These are phyloP conservation scores for Gossypium thurberi DNA, from an alignment of 345 rosid species.

Conservation along the genomic window DNA sequence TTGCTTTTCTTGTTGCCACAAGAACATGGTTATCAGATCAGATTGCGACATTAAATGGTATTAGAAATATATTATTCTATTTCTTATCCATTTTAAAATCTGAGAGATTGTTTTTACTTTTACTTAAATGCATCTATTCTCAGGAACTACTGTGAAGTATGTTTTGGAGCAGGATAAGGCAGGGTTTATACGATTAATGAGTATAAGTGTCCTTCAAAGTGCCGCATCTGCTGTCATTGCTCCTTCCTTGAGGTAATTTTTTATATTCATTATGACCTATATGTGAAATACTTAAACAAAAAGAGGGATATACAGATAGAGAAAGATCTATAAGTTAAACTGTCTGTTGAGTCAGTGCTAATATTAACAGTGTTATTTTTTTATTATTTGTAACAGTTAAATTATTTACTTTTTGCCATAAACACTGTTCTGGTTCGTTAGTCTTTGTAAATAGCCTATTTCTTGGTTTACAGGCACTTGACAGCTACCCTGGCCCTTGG, in stretches of 20 bases:
- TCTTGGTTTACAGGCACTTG: conserved; percentile 56
- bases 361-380: not conserved
- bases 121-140: conserved; percentile 16
- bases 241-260: conserved; percentile 73
- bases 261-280: not conserved
- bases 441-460: not conserved
- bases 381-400: not conserved
- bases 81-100: conserved; percentile 11
- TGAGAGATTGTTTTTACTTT: conserved; percentile 11
- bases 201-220: conserved; percentile 88
- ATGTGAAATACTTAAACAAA: not conserved
- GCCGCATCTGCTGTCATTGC: conserved; percentile 88
- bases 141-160: conserved; percentile 92
- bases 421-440: no score
- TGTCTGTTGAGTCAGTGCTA: not conserved
- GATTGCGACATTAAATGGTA: conserved; percentile 93
- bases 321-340: not conserved
- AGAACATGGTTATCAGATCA: conserved; percentile 94
- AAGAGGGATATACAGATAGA: not conserved
- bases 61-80: conserved; percentile 1
- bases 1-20: conserved; percentile 79
- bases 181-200: conserved; percentile 73
- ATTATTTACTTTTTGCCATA: no score
- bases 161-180: conserved; percentile 94
- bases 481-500: conserved; percentile 82